These are phyloP conservation scores for Saccharomyces hybrid DNA, from an alignment of 1,139 yeast species.

Conservation along the genomic window DNA sequence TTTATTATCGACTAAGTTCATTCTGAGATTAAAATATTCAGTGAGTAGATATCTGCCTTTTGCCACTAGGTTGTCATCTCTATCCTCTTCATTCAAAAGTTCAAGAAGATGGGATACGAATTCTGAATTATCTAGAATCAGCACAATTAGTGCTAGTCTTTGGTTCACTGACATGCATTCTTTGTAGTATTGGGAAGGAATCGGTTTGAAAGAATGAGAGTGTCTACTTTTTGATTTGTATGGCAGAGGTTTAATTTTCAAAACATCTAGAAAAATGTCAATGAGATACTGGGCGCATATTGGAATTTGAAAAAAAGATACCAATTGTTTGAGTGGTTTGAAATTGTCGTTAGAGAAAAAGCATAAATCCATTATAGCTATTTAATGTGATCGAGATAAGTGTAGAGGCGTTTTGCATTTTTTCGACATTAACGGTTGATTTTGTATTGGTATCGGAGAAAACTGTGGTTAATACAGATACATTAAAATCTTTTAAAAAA, in stretches of 20 bases:
- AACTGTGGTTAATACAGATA: slow-evolving; percentile 55
- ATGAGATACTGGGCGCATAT: slow-evolving; percentile 57
- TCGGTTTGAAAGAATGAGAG: slow-evolving; percentile 16
- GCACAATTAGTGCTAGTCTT: slow-evolving; percentile 52
- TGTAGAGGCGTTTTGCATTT: slow-evolving; percentile 54
- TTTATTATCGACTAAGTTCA: slow-evolving; percentile 37
- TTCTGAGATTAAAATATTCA: slow-evolving; percentile 51
- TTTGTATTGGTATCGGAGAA: slow-evolving; percentile 51
- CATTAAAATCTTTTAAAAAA: slow-evolving; percentile 53
- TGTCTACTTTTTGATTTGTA: slow-evolving; percentile 37
- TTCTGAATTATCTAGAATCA: slow-evolving; percentile 49
- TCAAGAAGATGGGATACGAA: slow-evolving; percentile 44
- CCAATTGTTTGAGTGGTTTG: slow-evolving; percentile 49
- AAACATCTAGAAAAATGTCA: slow-evolving; percentile 63
- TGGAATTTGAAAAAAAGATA: slow-evolving; percentile 57
- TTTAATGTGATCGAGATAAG: slow-evolving; percentile 57
- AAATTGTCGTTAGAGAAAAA: slow-evolving; percentile 55
- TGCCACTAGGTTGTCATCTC: slow-evolving; percentile 32
- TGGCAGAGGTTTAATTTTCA: slow-evolving; percentile 54
- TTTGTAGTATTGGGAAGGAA: slow-evolving; percentile 27
- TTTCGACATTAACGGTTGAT: slow-evolving; percentile 43
- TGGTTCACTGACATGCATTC: slow-evolving; percentile 43
- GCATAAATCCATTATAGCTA: slow-evolving; percentile 70
- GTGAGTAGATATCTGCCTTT: slow-evolving; percentile 60
- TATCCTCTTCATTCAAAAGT: slow-evolving; percentile 41